Evolutionary conservation across 768 basidiomycete genomes (phyloP).

Genomic region (Xerocomellus intermedius): DNA sequence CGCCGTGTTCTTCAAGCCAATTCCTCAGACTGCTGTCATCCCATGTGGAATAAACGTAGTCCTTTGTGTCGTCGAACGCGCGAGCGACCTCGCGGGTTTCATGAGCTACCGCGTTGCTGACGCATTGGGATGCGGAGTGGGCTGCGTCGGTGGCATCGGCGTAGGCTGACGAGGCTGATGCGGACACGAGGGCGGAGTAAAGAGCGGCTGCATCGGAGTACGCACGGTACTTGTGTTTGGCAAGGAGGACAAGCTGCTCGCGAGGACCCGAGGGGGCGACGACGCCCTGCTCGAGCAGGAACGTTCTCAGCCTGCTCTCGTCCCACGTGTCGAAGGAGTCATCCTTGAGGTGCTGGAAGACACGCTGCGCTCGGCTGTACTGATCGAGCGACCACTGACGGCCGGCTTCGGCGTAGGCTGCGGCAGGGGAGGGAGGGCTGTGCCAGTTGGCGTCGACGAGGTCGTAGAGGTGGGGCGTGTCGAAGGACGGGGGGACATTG

Average conservation of each 20-base stretch:
- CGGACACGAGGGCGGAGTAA: conserved; percentile 49
- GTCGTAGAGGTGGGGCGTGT: conserved; percentile 38
- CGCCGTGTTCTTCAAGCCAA: conserved; percentile 74
- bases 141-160: conserved; percentile 41
- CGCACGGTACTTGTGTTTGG: conserved; percentile 64
- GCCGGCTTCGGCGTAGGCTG: conserved; percentile 33
- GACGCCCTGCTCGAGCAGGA: conserved; percentile 83
- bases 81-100: conserved; percentile 51
- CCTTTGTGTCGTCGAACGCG: conserved; percentile 68
- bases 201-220: conserved; percentile 61
- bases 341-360: conserved; percentile 58
- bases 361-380: conserved; percentile 59
- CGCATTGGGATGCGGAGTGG: conserved; percentile 39
- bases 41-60: conserved; percentile 91
- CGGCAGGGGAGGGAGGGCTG: conserved; percentile 24
- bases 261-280: conserved; percentile 75
- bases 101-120: conserved; percentile 45
- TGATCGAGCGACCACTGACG: conserved; percentile 60
- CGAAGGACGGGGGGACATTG: conserved; percentile 46
- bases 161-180: conserved; percentile 48
- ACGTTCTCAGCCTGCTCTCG: conserved; percentile 77
- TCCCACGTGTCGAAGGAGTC: conserved; percentile 78
- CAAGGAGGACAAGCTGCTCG: conserved; percentile 78
- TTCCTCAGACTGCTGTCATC: conserved; percentile 68
- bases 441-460: conserved; percentile 66